phyloP scores from a whole-genome alignment of 345 rosid species.

The Boechera divaricarpa region DNA sequence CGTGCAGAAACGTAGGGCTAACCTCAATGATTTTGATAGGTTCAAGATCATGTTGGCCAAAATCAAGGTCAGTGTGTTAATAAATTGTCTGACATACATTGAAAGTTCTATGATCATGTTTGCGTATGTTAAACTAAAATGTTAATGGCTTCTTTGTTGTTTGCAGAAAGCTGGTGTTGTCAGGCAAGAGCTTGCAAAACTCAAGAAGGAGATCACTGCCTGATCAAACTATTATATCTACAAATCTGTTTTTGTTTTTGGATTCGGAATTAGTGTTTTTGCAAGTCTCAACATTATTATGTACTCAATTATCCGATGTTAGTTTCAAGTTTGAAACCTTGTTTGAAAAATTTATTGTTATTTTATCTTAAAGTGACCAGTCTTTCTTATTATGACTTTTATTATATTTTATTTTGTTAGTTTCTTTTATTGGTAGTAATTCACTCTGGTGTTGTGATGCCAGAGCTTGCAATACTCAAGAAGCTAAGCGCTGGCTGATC shows the following conservation, averaged over 20 bases:
- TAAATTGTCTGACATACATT: background rate
- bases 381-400: too few species aligned
- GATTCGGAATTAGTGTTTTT: conserved; percentile 30
- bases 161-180: conserved; percentile 60
- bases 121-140: background rate
- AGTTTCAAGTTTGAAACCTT: conserved; percentile 27
- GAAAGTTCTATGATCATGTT: background rate
- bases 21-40: conserved; percentile 81
- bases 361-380: too few species aligned
- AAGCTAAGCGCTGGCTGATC: too few species aligned
- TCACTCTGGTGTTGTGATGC: too few species aligned
- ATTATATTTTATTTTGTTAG: too few species aligned
- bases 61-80: conserved; percentile 58
- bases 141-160: background rate
- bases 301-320: conserved; percentile 17
- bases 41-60: conserved; percentile 85
- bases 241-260: conserved; percentile 25
- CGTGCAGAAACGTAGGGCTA: conserved; percentile 69
- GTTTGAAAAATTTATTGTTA: background rate
- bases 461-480: too few species aligned
- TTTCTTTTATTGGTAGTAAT: too few species aligned
- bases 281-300: conserved; percentile 9
- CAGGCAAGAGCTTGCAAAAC: conserved; percentile 62
- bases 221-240: background rate
- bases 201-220: conserved; percentile 55